Base-by-base conservation (phyloP, 345 rosid genomes). In the Boechera retrofracta region DNA sequence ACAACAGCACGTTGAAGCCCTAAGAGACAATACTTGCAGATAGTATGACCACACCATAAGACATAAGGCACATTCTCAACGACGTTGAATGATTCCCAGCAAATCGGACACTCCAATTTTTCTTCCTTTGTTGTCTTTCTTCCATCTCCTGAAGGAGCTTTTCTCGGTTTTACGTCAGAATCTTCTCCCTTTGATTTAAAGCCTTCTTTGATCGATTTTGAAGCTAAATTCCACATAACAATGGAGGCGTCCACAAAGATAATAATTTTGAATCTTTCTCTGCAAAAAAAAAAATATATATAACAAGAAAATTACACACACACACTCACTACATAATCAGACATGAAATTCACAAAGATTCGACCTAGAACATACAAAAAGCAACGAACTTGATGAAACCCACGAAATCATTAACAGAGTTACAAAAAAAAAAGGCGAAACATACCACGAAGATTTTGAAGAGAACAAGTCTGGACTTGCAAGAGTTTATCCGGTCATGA, bases 21-120 rank as follows among this genome's bases (percentile, higher is more conserved):
- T 6, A 86, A 59, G 41, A 89, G 86, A 59, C 95, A 89, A 71
- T 79, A 83, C 75, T 84, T 85, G 76, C 94, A 89, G 33, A 89
- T 77, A 16, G 92, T 86, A 62, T 89, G 94, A 64, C 94, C 94
- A 60, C 94, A 89, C 94, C 91, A 89, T 59, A 87, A 71, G 70
- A 87, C 89, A 71, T 85, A 82, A 16, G 94, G 92, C 73, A 86
- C 78, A 71, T 87, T 89, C 80, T 89, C 94, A 32, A 86, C 84
- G 45, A 89, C 81, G 29, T 89, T 86, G 84, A 89, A 87, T 59
- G 86, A 82, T 77, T 89, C 92, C 89, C 90, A 87, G 73, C 95
- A 89, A 49, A 89, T 79, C 0, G 95, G 89, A 75, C 95, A 89
- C 68, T 89, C 95, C 72, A 88, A 64, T 66, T 73, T 84, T 35